Evolutionary conservation across 352 stramenopile species (phyloP).

Genomic region (Blastocystis sp.): DNA sequence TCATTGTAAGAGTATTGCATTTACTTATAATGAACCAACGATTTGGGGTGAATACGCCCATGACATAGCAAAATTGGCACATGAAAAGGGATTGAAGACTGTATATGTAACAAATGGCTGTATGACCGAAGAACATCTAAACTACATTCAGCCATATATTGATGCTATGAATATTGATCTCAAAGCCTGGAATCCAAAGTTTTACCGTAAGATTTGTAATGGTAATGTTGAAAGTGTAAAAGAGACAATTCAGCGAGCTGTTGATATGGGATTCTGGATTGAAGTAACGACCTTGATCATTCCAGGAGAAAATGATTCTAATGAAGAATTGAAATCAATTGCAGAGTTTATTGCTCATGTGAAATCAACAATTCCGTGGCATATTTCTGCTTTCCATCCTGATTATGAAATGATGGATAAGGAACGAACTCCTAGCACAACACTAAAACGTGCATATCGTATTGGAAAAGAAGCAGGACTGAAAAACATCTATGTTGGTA

Average conservation of each 20-base stretch:
- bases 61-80: constrained; percentile 54
- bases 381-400: constrained; percentile 67
- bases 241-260: constrained; percentile 2
- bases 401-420: constrained; percentile 68
- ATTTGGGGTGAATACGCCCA: constrained; percentile 67
- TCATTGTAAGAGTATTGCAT: constrained; percentile 57
- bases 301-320: constrained; percentile 52
- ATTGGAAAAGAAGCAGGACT: constrained; percentile 54
- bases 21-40: constrained; percentile 65
- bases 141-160: constrained; percentile 61
- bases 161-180: constrained; percentile 67
- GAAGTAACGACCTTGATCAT: constrained; percentile 67
- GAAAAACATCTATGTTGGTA: constrained; percentile 67
- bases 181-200: constrained; percentile 55
- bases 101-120: constrained; percentile 66
- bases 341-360: constrained; percentile 38
- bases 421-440: constrained; percentile 23
- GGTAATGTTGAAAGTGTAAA: constrained; percentile 46
- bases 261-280: constrained; percentile 66
- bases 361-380: constrained; percentile 49
- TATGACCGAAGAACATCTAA: constrained; percentile 61
- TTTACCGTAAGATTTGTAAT: constrained; percentile 39
- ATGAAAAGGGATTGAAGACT: constrained; percentile 53
- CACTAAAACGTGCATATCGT: constrained; percentile 44
- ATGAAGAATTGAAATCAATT: constrained; percentile 48